A percentile compares a stretch with the other conserved stretches of the same genome.
These are phyloP conservation scores for Trichoderma harzianum DNA, from an alignment of 2,329 filamentous ascomycete species.

Conservation along the genomic window DNA sequence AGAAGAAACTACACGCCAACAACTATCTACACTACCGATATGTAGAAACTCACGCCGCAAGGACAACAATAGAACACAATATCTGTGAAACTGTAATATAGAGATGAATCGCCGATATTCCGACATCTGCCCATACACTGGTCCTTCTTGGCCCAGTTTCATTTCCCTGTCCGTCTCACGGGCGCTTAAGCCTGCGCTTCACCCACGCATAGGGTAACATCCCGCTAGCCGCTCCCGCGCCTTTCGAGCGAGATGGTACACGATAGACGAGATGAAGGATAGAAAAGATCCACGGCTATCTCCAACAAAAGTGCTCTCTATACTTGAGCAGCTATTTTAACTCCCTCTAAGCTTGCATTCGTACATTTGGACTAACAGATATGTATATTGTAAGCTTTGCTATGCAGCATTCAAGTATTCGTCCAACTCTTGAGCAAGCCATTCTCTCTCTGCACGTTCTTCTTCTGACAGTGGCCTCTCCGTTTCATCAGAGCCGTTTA, in stretches of 20 bases:
- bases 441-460: accelerated
- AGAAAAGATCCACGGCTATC: not conserved
- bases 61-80: not conserved
- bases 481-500: too few relatives aligned
- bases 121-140: not conserved
- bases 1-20: not conserved
- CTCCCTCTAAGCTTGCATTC: not conserved
- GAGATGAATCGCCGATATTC: not conserved
- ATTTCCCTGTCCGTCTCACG: not conserved
- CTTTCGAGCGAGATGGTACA: not conserved
- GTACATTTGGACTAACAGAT: not conserved
- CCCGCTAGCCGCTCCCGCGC: slow-evolving; percentile 7
- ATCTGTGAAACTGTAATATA: not conserved
- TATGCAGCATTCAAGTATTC: not conserved
- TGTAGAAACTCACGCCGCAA: not conserved
- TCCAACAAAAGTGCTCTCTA: not conserved
- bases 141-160: not conserved
- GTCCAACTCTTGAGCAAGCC: not conserved
- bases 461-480: accelerated
- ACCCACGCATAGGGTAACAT: not conserved
- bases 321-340: not conserved
- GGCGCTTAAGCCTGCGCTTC: slow-evolving; percentile 2
- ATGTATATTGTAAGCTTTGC: not conserved
- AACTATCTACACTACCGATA: not conserved
- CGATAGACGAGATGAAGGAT: not conserved